phyloP scores from a whole-genome alignment of 2,329 filamentous ascomycete species.

The Calonectria pteridis region DNA sequence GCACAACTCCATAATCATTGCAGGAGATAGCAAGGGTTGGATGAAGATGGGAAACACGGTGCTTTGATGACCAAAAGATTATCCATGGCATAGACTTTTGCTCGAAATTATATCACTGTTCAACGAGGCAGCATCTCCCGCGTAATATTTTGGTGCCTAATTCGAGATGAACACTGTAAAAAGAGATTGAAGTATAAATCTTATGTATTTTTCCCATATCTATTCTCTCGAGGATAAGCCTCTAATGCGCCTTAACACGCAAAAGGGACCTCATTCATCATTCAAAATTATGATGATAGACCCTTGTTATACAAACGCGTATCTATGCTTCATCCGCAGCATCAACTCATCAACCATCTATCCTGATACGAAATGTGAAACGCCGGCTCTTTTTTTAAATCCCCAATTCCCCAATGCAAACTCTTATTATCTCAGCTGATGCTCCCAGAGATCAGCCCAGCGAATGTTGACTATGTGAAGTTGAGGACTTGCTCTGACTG shows the following conservation, averaged over 20 bases:
- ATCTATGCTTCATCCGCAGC: background rate
- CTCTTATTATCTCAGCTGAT: background rate
- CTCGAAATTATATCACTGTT: constrained; percentile 1
- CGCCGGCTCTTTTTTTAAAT: background rate
- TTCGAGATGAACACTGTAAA: background rate
- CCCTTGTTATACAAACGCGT: background rate
- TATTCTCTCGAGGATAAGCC: background rate
- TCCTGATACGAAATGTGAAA: background rate
- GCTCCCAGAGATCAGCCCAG: background rate
- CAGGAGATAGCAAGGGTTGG: background rate
- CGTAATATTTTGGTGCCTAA: background rate
- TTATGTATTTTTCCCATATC: background rate
- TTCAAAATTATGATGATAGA: background rate
- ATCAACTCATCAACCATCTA: background rate
- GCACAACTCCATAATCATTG: background rate
- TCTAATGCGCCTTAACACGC: background rate
- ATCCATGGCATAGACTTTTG: background rate
- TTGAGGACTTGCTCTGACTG: background rate
- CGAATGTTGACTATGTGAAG: background rate
- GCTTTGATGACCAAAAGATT: background rate
- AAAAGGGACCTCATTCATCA: background rate
- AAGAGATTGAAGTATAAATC: background rate
- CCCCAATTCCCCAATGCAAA: background rate
- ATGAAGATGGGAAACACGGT: background rate
- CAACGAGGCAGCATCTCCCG: background rate